These are phyloP conservation scores for Kregervanrija delftensis DNA, from an alignment of 805 yeast species.

Conservation along the genomic window DNA sequence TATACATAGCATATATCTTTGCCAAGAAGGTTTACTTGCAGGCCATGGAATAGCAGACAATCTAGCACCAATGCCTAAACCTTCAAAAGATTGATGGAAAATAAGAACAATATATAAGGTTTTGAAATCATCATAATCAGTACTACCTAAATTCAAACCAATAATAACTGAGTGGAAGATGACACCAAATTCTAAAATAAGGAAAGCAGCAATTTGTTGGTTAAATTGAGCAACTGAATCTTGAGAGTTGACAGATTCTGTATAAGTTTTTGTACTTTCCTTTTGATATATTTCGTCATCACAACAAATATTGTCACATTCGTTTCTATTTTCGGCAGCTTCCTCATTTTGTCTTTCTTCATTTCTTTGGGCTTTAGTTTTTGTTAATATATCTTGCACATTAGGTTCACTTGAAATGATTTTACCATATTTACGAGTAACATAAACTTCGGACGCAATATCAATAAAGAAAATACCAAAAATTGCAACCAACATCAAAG, in stretches of 20 bases:
- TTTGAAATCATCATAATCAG: conserved; percentile 59
- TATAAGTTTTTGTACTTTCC: conserved; percentile 8
- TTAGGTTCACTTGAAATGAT: conserved; percentile 13
- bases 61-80: conserved; percentile 75
- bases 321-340: conserved; percentile 12
- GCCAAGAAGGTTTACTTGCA: conserved; percentile 12
- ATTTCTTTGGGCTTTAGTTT: conserved; percentile 44
- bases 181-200: conserved; percentile 58
- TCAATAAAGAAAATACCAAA: conserved; percentile 41
- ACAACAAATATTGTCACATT: conserved; percentile 3
- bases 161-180: conserved; percentile 74
- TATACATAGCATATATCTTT: conserved; percentile 43
- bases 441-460: conserved; percentile 33
- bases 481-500: conserved; percentile 38
- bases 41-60: conserved; percentile 47
- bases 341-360: conserved; percentile 22
- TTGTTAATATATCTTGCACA: conserved; percentile 24
- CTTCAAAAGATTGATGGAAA: conserved; percentile 77
- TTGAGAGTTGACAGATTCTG: conserved; percentile 8
- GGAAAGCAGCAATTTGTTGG: conserved; percentile 12
- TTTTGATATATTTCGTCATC: conserved; percentile 1
- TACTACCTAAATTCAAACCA: conserved; percentile 65
- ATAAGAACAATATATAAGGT: conserved; percentile 58
- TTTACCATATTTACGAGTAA: conserved; percentile 25
- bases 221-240: conserved; percentile 5